A percentile compares a stretch with the other conserved stretches of the same genome.
Evolutionary conservation across 1,284 basidiomycete genomes (phyloP).

Genomic region (Sphaerobolus stellatus): DNA sequence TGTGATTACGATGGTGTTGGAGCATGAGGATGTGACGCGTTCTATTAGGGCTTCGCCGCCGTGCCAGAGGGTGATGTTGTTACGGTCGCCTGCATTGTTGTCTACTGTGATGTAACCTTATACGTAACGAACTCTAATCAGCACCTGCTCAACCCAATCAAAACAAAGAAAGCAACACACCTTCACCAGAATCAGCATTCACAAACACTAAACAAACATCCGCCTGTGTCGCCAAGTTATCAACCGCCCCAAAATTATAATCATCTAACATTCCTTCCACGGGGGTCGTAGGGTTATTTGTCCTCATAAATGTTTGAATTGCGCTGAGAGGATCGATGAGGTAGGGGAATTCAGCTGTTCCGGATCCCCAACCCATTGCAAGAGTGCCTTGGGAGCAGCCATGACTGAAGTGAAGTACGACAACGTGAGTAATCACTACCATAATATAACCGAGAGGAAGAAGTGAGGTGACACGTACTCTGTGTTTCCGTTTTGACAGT

Average conservation of each 20-base stretch:
- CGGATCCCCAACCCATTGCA: constrained; percentile 84
- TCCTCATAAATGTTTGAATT: constrained; percentile 59
- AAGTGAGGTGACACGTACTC: no score
- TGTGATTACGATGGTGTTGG: constrained; percentile 81
- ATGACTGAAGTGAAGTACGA: constrained; percentile 38
- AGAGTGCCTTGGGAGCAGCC: constrained; percentile 68
- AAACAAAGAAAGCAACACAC: neutral
- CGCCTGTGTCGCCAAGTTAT: constrained; percentile 46
- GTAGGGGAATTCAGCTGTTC: constrained; percentile 47
- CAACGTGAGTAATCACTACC: no score
- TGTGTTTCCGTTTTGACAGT: no score
- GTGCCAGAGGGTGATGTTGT: constrained; percentile 81
- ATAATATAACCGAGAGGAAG: no score
- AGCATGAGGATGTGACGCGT: constrained; percentile 60
- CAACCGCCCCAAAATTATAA: constrained; percentile 56
- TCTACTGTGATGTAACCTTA: constrained; percentile 71
- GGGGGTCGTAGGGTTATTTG: constrained; percentile 54
- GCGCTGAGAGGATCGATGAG: constrained; percentile 65
- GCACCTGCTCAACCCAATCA: neutral
- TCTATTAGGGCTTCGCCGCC: constrained; percentile 65
- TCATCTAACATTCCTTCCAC: constrained; percentile 63
- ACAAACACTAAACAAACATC: constrained; percentile 75
- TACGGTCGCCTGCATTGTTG: constrained; percentile 73
- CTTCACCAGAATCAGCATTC: constrained; percentile 73
- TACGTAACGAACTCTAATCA: no score